A percentile compares a stretch with the other conserved stretches of the same genome.
Conservation (phyloP, 2,329 filamentous ascomycete species). For the Fusarium sp. region DNA sequence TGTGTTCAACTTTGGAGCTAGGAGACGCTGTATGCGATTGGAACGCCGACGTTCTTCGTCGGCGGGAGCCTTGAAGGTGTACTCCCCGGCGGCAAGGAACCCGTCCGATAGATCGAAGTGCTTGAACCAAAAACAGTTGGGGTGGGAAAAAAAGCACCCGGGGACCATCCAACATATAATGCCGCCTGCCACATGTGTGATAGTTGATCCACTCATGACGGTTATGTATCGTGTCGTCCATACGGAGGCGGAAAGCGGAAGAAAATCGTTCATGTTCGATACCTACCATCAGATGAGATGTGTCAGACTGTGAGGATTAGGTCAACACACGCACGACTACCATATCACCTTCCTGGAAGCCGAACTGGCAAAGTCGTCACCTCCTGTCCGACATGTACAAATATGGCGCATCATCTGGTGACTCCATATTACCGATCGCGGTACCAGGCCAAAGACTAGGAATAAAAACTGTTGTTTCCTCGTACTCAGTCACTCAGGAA, state of each 20-base stretch:
- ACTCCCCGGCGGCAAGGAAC: slow-evolving; percentile 26
- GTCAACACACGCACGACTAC: slow-evolving; percentile 28
- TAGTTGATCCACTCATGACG: slow-evolving; percentile 16
- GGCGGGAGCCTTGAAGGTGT: slow-evolving; percentile 17
- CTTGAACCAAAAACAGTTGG: slow-evolving; percentile 23
- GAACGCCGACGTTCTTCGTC: slow-evolving; percentile 2
- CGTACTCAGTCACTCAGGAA: no score
- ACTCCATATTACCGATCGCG: no score
- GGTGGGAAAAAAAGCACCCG: slow-evolving; percentile 28
- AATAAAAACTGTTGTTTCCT: no score
- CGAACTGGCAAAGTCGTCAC: slow-evolving; percentile 34
- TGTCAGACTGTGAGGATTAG: not conserved
- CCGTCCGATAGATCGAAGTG: slow-evolving; percentile 20
- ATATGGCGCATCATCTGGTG: slow-evolving; percentile 25
- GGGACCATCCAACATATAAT: slow-evolving; percentile 19
- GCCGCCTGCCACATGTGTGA: slow-evolving; percentile 14
- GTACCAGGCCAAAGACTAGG: no score
- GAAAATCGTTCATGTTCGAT: slow-evolving; percentile 24
- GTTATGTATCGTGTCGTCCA: slow-evolving; percentile 19
- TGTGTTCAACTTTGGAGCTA: slow-evolving; percentile 16
- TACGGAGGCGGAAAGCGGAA: slow-evolving; percentile 13
- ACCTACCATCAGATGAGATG: slow-evolving; percentile 17
- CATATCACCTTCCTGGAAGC: slow-evolving; percentile 18
- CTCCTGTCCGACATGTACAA: slow-evolving; percentile 34
- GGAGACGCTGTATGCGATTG: not conserved